Evolutionary conservation across 1,284 basidiomycete species (phyloP), one percentile per base, ranked within the genome.

Genomic region (Ustilago loliicola): DNA sequence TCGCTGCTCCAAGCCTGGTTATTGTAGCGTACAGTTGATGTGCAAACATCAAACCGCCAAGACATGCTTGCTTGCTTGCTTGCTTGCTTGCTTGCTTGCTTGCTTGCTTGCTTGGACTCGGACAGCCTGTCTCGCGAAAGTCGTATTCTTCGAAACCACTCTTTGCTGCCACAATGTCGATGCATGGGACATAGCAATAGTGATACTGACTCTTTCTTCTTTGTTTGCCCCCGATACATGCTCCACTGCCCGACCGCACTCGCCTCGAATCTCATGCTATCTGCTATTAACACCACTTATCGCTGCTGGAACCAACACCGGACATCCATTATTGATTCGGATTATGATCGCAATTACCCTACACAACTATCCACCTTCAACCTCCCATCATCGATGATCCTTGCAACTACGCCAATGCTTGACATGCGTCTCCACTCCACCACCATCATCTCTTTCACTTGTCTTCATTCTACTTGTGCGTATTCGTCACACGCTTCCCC

Each of bases 401-500:
- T 21, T 11, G 42, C 19, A n/a, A 45, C 11, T 11, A 45, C 42
- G 19, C 6, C 21, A n/a, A 7, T 11, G 21, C n/a, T 21, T 21
- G 21, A 21, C 42, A 6, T 21, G 21, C 42, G 1, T 21, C 42
- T 47, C n/a, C 7, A n/a, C 52, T 36, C 34, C 17, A 21, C 7
- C 42, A 21, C 19, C 42, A 3, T 54, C 34, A 29, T 30, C 27
- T 2, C 2, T 19, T 42, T 27, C 27, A 3, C 36, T 29, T 42
- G 2, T 5, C 27, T 21, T 62, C 30, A 19, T 15, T 47, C 45
- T 48, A 66, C 55, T 60, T 67, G 66, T 73, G 63, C 64, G 66
- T 70, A 69, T 47, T 34, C 61, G 58, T 61, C 58, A 52, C 25
- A 34, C 32, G 42, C 42, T 45, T 45, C 21, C 42, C 42, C 42